Evolutionary conservation across 176 grass and related monocot genomes (phyloP).

Genomic region (Pontederia crassipes): DNA sequence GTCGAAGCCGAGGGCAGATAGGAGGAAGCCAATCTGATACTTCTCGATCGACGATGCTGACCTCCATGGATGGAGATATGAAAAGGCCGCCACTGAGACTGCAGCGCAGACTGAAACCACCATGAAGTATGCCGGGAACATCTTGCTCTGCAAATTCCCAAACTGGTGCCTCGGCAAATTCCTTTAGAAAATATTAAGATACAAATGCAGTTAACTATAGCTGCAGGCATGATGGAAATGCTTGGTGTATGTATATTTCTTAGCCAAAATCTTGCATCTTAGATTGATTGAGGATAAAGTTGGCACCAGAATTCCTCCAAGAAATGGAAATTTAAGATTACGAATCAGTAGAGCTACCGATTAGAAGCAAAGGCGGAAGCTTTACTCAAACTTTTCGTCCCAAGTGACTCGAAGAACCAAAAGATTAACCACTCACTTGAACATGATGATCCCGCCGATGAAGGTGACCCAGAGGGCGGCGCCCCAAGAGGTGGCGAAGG

Average conservation of each 20-base stretch:
- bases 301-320: neutral
- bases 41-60: slow-evolving; percentile 49
- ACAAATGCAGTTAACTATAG: too few species aligned
- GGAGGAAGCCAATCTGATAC: slow-evolving; percentile 87
- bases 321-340: neutral
- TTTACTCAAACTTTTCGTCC: too few species aligned
- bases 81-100: slow-evolving; percentile 44
- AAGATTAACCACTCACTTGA: slow-evolving; percentile 42
- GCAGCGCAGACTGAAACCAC: slow-evolving; percentile 41
- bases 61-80: slow-evolving; percentile 74
- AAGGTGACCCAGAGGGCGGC: slow-evolving; percentile 93
- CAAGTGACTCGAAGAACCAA: too few species aligned
- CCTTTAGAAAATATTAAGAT: neutral
- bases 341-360: too few species aligned
- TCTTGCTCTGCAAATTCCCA: slow-evolving; percentile 44
- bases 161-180: slow-evolving; percentile 31
- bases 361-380: too few species aligned
- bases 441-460: slow-evolving; percentile 97
- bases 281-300: neutral
- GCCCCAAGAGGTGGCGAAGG: slow-evolving; percentile 77
- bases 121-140: slow-evolving; percentile 57
- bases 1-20: slow-evolving; percentile 61
- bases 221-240: too few species aligned
- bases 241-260: too few species aligned
- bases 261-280: too few species aligned